phyloP scores from a whole-genome alignment of 257 asterid genomes.

The Nicotiana obtusifolia region DNA sequence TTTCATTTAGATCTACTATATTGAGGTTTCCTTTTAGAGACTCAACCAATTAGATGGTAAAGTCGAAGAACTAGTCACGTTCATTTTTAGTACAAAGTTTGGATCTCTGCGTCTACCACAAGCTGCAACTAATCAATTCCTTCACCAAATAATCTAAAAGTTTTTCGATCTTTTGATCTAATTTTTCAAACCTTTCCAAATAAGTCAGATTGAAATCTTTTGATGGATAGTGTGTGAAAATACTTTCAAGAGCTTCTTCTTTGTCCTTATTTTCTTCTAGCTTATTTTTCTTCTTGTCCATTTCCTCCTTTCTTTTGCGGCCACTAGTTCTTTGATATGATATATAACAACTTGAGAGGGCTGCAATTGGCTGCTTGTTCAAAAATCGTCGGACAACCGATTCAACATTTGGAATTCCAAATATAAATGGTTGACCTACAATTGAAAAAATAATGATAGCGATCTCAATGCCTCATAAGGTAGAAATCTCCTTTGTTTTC shows the following conservation, averaged over 20 bases:
- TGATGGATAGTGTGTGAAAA: not conserved
- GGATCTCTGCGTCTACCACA: not conserved
- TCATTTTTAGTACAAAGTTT: not conserved
- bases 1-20: no score
- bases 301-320: no score
- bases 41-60: not conserved
- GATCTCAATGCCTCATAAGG: not conserved
- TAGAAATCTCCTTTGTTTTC: not conserved
- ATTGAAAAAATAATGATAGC: no score
- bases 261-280: no score
- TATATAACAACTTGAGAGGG: not conserved
- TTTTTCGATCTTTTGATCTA: not conserved
- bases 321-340: no score
- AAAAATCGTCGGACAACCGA: no score
- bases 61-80: not conserved
- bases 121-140: not conserved
- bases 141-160: not conserved
- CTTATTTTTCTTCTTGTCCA: no score
- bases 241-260: no score
- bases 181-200: not conserved
- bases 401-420: no score
- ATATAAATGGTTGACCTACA: no score
- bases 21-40: not conserved
- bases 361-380: not conserved
- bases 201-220: not conserved